These are phyloP conservation scores for Euphorbia peplus DNA, from an alignment of 345 rosid species.

Conservation along the genomic window DNA sequence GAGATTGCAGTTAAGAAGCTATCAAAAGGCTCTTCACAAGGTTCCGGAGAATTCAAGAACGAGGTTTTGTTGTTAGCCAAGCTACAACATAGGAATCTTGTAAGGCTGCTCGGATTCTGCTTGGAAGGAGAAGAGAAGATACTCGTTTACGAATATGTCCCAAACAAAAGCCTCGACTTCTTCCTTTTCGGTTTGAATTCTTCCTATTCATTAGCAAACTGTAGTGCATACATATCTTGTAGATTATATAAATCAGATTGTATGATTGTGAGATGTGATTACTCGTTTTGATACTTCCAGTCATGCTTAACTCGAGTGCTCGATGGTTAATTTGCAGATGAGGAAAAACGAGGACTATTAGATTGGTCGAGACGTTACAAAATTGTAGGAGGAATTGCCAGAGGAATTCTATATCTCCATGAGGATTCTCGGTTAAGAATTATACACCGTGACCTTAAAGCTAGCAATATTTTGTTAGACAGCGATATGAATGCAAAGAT, in stretches of 20 bases:
- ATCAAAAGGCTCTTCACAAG: conserved; percentile 39
- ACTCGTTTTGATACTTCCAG: too few relatives aligned
- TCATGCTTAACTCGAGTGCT: neutral
- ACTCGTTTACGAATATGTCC: conserved; percentile 50
- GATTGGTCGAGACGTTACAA: conserved; percentile 24
- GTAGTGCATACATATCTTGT: too few relatives aligned
- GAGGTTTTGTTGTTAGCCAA: conserved; percentile 42
- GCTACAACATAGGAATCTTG: conserved; percentile 58
- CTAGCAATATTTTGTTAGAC: conserved; percentile 22
- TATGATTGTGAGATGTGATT: too few relatives aligned
- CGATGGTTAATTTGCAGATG: conserved; percentile 8
- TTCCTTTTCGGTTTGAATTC: conserved; percentile 32
- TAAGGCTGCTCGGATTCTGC: conserved; percentile 45
- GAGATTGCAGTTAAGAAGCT: conserved; percentile 39
- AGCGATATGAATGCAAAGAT: conserved; percentile 25
- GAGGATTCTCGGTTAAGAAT: conserved; percentile 21
- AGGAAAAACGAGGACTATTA: conserved; percentile 6
- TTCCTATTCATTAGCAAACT: too few relatives aligned
- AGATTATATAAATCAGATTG: too few relatives aligned
- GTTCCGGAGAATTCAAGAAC: conserved; percentile 45
- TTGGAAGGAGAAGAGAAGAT: conserved; percentile 42
- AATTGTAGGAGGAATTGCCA: conserved; percentile 25
- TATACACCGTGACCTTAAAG: conserved; percentile 31
- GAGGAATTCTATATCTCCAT: conserved; percentile 29
- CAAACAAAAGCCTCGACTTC: conserved; percentile 45